phyloP scores from a whole-genome alignment of 371 early-diverging fungal genomes.

The Dichotomocladium elegans region DNA sequence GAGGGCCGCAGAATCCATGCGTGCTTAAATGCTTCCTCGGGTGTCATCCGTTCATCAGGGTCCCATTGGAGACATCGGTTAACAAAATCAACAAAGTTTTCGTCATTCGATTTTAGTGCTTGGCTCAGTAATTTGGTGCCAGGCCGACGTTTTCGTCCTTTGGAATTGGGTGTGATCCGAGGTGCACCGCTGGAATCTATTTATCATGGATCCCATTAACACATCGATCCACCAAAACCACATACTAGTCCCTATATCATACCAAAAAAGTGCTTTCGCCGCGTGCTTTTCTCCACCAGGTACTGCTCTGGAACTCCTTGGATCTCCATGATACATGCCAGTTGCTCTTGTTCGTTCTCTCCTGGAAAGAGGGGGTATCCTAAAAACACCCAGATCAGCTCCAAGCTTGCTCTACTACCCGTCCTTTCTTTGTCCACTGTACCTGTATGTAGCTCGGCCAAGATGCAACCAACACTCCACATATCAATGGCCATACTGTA shows the following conservation, averaged over 20 bases:
- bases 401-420: too few relatives aligned
- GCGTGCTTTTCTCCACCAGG: conserved; percentile 71
- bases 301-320: conserved; percentile 77
- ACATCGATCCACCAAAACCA: neutral
- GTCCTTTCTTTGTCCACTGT: neutral
- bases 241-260: conserved; percentile 11
- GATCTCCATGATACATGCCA: conserved; percentile 92
- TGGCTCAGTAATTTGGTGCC: conserved; percentile 67
- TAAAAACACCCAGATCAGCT: neutral
- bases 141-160: conserved; percentile 80
- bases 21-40: conserved; percentile 75
- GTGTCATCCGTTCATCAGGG: conserved; percentile 78
- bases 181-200: conserved; percentile 63
- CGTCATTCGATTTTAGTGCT: conserved; percentile 67
- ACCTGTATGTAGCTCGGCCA: conserved; percentile 92
- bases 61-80: conserved; percentile 82
- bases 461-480: conserved; percentile 99
- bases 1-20: conserved; percentile 56
- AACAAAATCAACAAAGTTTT: conserved; percentile 81
- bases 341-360: conserved; percentile 94
- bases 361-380: conserved; percentile 95
- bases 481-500: conserved; percentile 97
- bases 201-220: neutral
- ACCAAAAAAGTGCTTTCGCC: conserved; percentile 88
- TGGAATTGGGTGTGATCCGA: conserved; percentile 70